Evolutionary conservation across 257 asterid genomes (phyloP), one percentile per base, ranked within the genome.

Genomic region (Solanum bukasovii): DNA sequence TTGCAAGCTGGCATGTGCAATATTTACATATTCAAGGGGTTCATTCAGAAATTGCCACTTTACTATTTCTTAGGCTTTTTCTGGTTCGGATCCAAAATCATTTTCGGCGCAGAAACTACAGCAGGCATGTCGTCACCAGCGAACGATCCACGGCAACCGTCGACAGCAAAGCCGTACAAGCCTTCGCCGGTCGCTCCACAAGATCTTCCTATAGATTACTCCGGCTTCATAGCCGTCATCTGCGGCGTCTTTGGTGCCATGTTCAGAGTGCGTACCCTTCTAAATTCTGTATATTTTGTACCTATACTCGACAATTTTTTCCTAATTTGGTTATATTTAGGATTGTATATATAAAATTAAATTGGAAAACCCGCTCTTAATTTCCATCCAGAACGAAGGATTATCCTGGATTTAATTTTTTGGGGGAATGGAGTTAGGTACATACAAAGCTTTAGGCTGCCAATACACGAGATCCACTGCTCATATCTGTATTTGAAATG

Each of bases 241-340:
- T 95, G 93, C 88, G 98, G 98, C 82, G 97, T 96, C 79, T 91
- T 96, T 34, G 99, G 99, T 65, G 96, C 95, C 37, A 94, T 93
- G 96, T 94, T 94, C 89, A 90, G 94, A 84, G 82, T 74, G 27
- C 52, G 82, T 35, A 21, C 3, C 49, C 29, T 72, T 72, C 13
- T 20, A 73, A 72, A 8, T 33, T 72, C 46, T 2, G 16, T 34
- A 7, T 72, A 72, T 72, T 33, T 33, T 72, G 27, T 72, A 20
- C 18, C 25, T 35, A 20, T 74, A 35, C 82, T 10, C 49, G 31
- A 35, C 40, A 21, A 2, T 18, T 20, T 21, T 74, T 20, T 9
- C 49, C 49, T 35, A 8, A 13, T 74, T 35, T 74, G 46, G 20
- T 74, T 37, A 34, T 9, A 72, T 18, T 72, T 34, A 34, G 12